phyloP scores from a whole-genome alignment of 2,329 filamentous ascomycete genomes.

The Diaporthe sp. region DNA sequence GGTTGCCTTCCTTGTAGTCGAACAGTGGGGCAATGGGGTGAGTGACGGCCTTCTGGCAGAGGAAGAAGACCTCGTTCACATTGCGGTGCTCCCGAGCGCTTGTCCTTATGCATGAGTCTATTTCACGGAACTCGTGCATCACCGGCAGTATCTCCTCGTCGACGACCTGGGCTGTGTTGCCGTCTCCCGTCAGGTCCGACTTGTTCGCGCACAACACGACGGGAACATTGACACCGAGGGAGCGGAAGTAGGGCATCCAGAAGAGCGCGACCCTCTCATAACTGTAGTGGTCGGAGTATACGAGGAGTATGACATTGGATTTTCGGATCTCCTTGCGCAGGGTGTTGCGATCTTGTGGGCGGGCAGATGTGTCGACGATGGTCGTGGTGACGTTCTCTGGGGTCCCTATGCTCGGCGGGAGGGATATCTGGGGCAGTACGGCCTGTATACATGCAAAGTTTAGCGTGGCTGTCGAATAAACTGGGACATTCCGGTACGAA shows the following conservation, averaged over 20 bases:
- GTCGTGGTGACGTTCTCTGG: slow-evolving; percentile 98
- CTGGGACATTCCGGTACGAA: no score
- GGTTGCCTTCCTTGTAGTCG: slow-evolving; percentile 89
- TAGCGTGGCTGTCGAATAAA: not conserved
- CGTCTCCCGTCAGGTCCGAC: slow-evolving; percentile 84
- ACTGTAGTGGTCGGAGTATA: slow-evolving; percentile 99
- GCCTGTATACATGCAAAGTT: slow-evolving; percentile 60
- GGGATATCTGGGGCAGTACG: slow-evolving; percentile 93
- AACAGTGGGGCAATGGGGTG: slow-evolving; percentile 97
- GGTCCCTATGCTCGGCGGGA: slow-evolving; percentile 91
- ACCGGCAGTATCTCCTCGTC: slow-evolving; percentile 98
- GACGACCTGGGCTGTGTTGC: slow-evolving; percentile 84
- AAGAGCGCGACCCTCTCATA: slow-evolving; percentile 97
- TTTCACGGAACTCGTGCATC: slow-evolving; percentile 99
- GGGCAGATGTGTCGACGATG: slow-evolving; percentile 95
- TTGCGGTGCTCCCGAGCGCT: slow-evolving; percentile 94
- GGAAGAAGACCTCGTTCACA: slow-evolving; percentile 95
- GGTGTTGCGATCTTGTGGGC: slow-evolving; percentile 91
- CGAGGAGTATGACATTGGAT: slow-evolving; percentile 94
- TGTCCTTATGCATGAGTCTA: slow-evolving; percentile 96
- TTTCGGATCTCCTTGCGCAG: slow-evolving; percentile 95
- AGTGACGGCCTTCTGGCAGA: slow-evolving; percentile 98
- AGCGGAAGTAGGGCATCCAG: slow-evolving; percentile 98
- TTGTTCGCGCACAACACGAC: slow-evolving; percentile 98
- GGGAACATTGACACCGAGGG: slow-evolving; percentile 97